phyloP scores from a whole-genome alignment of 352 stramenopile species.

The Blastocystis sp. region DNA sequence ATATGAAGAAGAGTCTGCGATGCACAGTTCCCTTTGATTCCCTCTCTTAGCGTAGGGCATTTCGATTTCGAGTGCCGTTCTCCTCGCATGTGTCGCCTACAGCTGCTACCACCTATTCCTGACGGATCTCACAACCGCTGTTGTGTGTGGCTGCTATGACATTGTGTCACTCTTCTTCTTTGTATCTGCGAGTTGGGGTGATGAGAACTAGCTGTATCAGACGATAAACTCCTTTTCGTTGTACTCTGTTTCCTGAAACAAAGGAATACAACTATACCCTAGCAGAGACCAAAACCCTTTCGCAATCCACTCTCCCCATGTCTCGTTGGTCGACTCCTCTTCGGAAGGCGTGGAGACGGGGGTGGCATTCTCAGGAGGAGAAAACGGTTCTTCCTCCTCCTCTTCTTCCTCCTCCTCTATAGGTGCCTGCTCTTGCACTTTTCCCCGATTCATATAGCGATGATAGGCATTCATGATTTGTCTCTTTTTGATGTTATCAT shows the following conservation, averaged over 20 bases:
- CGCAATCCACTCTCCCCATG: neutral
- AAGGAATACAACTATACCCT: neutral
- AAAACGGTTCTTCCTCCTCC: neutral
- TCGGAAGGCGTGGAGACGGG: neutral
- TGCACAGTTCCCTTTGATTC: neutral
- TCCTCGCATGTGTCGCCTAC: neutral
- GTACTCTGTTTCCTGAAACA: neutral
- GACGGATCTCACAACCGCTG: neutral
- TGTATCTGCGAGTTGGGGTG: neutral
- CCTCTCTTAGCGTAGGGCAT: neutral
- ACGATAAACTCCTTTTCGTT: neutral
- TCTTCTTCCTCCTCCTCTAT: slow-evolving; percentile 5
- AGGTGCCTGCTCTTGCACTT: neutral
- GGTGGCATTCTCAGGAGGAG: neutral
- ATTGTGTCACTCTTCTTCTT: neutral
- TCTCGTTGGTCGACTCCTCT: neutral
- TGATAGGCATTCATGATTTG: neutral
- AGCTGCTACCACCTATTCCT: neutral
- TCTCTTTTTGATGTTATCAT: slow-evolving; percentile 12
- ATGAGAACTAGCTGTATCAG: neutral
- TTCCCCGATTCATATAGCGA: neutral
- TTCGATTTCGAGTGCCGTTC: neutral
- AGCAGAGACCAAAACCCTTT: neutral
- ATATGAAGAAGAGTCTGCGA: neutral
- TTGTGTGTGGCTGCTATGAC: neutral